These are phyloP conservation scores for Trichophaea hybrida DNA, from an alignment of 2,329 filamentous ascomycete species.

Conservation along the genomic window DNA sequence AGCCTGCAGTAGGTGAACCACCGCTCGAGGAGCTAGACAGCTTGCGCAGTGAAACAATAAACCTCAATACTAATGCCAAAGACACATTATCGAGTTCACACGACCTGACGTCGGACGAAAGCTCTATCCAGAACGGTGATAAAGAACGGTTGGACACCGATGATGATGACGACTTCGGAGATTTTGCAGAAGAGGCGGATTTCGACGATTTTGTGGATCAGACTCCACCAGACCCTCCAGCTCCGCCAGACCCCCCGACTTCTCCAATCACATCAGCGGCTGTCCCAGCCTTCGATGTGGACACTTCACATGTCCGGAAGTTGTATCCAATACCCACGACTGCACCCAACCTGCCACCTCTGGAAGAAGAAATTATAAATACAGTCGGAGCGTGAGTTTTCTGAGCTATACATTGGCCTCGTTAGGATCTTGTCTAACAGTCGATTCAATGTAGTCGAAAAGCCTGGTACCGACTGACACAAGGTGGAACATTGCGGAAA, in stretches of 20 bases:
- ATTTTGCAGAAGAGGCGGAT: conserved; percentile 27
- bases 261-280: conserved; percentile 2
- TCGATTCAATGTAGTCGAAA: conserved; percentile 34
- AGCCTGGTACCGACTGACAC: conserved; percentile 50
- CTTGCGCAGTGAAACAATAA: neutral
- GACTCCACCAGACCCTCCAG: conserved; percentile 22
- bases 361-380: conserved; percentile 22
- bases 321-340: conserved; percentile 26
- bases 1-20: neutral
- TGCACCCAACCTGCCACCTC: conserved; percentile 12
- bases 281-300: conserved; percentile 16
- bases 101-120: neutral
- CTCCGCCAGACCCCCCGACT: conserved; percentile 13
- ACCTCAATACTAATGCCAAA: neutral
- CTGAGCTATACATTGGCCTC: conserved; percentile 41
- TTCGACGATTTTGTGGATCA: neutral
- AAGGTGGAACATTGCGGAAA: conserved; percentile 44
- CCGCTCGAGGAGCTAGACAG: neutral
- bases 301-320: conserved; percentile 24
- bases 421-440: conserved; percentile 32
- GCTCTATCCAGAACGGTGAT: neutral
- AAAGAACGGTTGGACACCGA: conserved; percentile 7
- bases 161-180: conserved; percentile 30
- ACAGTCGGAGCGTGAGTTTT: conserved; percentile 21
- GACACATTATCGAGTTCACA: neutral